Evolutionary conservation across 306 rosid species (phyloP), one percentile per base, ranked within the genome.

Genomic region (Sicyos edulis): DNA sequence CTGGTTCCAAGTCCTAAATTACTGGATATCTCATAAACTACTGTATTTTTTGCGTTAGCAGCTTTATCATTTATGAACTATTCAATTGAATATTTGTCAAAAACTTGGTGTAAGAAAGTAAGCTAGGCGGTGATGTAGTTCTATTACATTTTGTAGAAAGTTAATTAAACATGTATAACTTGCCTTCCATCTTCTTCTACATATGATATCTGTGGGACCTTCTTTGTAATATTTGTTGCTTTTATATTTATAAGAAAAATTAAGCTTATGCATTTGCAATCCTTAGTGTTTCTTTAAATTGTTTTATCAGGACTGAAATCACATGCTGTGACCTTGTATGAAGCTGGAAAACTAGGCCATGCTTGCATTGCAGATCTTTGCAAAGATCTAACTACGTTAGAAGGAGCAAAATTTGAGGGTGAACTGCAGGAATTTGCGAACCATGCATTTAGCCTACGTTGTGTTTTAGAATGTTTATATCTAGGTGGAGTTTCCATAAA

Each of bases 241-340:
- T 11, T 68, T 68, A 14, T 29, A 10, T 42, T 62, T 40, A 22
- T 49, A 17, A 44, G 55, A 26, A 32, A 32, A 32, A 1, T 3
- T 32, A 32, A 32, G 37, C 37, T 32, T 32, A 4, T 32, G 37
- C 45, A 24, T 68, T 68, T 68, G 21, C 24, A 20, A 29, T 16
- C 54, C 54, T 26, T 42, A 62, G 8, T 80, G 62, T n/a, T 71
- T 2, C 50, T 62, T 70, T 75, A 45, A 8, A 20, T 71, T 47
- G 74, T 22, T 71, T 75, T 78, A 77, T 78, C 87, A 93, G 99
- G 99, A 68, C 80, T 93, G 84, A 93, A 93, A 83, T 89, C 96
- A 64, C 99, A 93, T 89, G 99, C 99, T 20, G 97, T 93, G 67
- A 93, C 97, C 11, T 91, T 93, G 51, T 93, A 93, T 66, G 99